These are phyloP conservation scores for Caloboletus firmus DNA, from an alignment of 1,284 basidiomycete genomes.

Conservation along the genomic window DNA sequence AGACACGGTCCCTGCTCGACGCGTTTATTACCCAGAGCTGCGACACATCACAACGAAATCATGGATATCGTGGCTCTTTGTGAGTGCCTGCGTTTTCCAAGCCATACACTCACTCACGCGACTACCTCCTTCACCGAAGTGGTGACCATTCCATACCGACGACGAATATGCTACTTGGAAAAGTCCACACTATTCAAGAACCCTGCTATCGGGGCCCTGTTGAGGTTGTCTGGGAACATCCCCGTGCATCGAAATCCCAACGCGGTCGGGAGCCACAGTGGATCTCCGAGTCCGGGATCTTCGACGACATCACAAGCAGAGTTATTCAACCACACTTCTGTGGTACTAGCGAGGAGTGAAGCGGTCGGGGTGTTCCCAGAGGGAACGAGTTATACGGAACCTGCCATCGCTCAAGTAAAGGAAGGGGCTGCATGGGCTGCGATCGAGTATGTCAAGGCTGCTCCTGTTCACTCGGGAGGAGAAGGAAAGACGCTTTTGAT, in stretches of 20 bases:
- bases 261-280: background rate
- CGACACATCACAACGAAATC: constrained; percentile 71
- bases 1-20: background rate
- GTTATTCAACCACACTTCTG: constrained; percentile 65
- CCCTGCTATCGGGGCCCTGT: constrained; percentile 44
- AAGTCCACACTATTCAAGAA: constrained; percentile 65
- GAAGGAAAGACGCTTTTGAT: constrained; percentile 36
- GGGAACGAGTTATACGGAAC: constrained; percentile 64
- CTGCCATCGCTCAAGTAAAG: constrained; percentile 66
- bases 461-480: background rate
- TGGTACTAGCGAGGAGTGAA: constrained; percentile 55
- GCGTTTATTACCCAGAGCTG: constrained; percentile 40
- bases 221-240: background rate
- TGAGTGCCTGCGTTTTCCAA: constrained; percentile 23
- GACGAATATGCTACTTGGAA: constrained; percentile 28
- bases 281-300: background rate
- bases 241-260: background rate
- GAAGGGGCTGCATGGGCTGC: constrained; percentile 79
- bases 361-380: constrained; percentile 77
- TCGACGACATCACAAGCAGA: constrained; percentile 48
- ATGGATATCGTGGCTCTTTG: constrained; percentile 55
- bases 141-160: constrained; percentile 52
- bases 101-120: background rate
- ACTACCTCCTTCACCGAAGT: constrained; percentile 32
- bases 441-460: constrained; percentile 66